Evolutionary conservation across 129 eudicot genomes (phyloP), one percentile per base, ranked within the genome.

Genomic region (Arctium lappa): DNA sequence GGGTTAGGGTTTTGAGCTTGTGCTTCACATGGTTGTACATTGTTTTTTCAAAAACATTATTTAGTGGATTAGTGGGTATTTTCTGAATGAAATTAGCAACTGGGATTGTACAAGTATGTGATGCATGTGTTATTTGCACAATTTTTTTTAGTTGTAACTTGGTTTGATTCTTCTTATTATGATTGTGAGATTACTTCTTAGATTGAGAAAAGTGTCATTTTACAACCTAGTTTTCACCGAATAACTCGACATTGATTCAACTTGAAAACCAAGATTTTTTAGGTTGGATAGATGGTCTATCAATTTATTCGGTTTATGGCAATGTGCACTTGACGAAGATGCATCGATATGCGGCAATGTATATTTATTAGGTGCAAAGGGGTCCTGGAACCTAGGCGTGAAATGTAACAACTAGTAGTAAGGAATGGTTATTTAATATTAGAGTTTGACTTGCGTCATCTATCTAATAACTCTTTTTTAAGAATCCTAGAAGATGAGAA

Each of bases 1-100:
- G 91, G 94, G 80, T 85, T 93, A 15, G 94, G 97, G 75, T 89
- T 88, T 85, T 89, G 92, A 92, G 91, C 72, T 73, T 73, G 80
- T 72, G 79, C 69, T 84, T 84, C 10, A 77, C 56, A 78, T 39
- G 83, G 80, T 84, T 84, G 87, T 84, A 84, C 87, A 84, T 84
- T 82, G 69, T 65, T 65, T 78, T 70, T 18, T 50, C 4, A 12
- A 53, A 32, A 63, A 8, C 72, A 42, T 53, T 69, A 37, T 84
- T 31, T 60, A 60, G 68, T 5, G 68, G 6, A 60, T 60, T 83
- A 29, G 79, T 46, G 5, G 71, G 37, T 37, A 62, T 81, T 75
- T 6, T 75, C 32, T 37, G 27, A 4, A 11, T 30, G 79, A 27
- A n/a, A 48, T 15, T 82, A 75, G 81, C 3, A 29, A 69, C 30